Conservation (phyloP, 805 yeast genomes). For the Kuraishia ogatae region DNA sequence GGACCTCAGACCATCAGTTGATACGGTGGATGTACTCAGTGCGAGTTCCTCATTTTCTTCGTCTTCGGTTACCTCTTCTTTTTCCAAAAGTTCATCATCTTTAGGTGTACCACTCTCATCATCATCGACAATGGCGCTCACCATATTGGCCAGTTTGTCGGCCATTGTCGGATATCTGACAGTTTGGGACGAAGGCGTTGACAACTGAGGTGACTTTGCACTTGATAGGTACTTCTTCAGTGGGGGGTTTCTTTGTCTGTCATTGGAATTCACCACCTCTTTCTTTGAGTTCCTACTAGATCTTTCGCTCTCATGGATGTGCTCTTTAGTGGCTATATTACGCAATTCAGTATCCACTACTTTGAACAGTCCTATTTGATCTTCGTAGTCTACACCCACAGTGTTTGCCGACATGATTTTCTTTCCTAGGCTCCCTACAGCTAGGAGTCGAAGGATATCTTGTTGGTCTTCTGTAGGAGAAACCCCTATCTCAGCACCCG, state of each 20-base stretch:
- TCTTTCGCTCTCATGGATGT: too few species aligned
- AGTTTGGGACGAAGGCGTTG: background rate
- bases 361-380: conserved; percentile 7
- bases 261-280: background rate
- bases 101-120: background rate
- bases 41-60: background rate
- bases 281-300: background rate
- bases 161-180: background rate
- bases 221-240: background rate
- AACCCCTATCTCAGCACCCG: background rate
- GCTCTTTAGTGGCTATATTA: background rate
- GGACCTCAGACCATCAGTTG: background rate
- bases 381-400: conserved; percentile 20
- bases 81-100: background rate
- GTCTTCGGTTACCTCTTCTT: background rate
- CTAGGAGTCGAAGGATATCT: conserved; percentile 20
- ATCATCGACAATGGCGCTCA: conserved; percentile 21
- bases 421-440: conserved; percentile 25
- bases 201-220: background rate
- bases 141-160: conserved; percentile 16
- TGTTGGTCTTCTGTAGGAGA: conserved; percentile 19
- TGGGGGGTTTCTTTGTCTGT: background rate
- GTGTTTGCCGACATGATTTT: conserved; percentile 17
- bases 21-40: background rate
- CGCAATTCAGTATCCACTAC: conserved; percentile 3